A percentile compares a stretch with the other conserved stretches of the same genome.
phyloP scores from a whole-genome alignment of 768 basidiomycete species.

The Cubamyces lactineus region DNA sequence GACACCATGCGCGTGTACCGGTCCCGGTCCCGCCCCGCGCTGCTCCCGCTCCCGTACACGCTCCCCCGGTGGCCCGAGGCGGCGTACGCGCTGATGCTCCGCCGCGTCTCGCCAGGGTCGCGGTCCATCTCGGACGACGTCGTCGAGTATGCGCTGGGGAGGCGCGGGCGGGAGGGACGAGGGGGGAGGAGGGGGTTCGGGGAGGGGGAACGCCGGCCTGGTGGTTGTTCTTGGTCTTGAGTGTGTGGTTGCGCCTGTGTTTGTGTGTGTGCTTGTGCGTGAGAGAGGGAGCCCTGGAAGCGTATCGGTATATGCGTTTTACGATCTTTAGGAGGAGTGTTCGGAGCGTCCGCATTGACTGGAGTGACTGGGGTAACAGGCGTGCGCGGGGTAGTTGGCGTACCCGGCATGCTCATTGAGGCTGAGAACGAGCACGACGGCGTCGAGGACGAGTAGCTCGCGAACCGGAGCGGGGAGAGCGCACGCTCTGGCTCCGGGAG shows the following conservation, averaged over 20 bases:
- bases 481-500: conserved; percentile 2
- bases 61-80: background rate
- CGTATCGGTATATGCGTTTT: no score
- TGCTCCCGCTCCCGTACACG: background rate
- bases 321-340: no score
- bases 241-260: no score
- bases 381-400: background rate
- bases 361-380: no score
- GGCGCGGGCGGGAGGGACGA: background rate
- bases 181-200: no score
- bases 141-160: conserved; percentile 5
- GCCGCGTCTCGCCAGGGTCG: background rate
- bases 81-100: background rate
- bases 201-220: background rate
- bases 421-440: background rate
- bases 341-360: no score
- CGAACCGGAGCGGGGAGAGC: conserved; percentile 17
- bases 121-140: background rate
- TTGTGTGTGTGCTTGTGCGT: background rate
- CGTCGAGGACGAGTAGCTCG: conserved; percentile 5
- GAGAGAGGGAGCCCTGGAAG: background rate
- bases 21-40: background rate
- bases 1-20: conserved; percentile 12
- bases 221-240: no score
- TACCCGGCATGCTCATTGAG: background rate